Conservation (phyloP, 2,329 filamentous ascomycete genomes). For the Cladosporium sp. region DNA sequence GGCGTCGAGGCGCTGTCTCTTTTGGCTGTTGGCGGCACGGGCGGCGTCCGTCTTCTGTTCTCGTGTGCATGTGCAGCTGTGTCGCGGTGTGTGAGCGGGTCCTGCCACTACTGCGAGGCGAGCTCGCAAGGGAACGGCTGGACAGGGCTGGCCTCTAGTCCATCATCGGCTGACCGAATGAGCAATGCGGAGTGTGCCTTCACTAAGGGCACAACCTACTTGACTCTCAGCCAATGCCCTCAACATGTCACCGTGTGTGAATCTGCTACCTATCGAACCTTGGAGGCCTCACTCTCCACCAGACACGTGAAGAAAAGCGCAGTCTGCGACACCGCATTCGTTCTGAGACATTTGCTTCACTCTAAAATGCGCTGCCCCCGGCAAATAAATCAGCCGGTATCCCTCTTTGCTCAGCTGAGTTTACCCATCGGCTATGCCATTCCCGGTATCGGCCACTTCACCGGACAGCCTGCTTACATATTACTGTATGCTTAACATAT, state of each 20-base stretch:
- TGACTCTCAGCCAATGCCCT: not conserved
- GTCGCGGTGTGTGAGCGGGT: slow-evolving; percentile 6
- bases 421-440: not conserved
- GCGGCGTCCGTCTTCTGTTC: slow-evolving; percentile 1
- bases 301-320: slow-evolving; percentile 8
- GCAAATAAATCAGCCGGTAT: not conserved
- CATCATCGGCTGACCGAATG: not conserved
- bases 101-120: not conserved
- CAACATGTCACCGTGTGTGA: no score
- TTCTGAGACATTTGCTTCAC: slow-evolving; percentile 10
- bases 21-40: not conserved
- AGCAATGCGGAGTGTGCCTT: not conserved
- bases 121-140: not conserved
- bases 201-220: no score
- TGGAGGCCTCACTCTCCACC: not conserved
- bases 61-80: slow-evolving; percentile 6
- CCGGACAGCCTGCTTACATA: not conserved
- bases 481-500: not conserved
- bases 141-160: not conserved
- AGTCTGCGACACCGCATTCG: not conserved
- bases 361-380: not conserved
- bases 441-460: slow-evolving; percentile 5
- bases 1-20: slow-evolving; percentile 9
- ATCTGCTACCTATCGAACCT: no score
- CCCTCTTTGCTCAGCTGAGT: not conserved